These are phyloP conservation scores for Cryptococcus sp. DNA, from an alignment of 1,284 basidiomycete genomes.

Conservation along the genomic window DNA sequence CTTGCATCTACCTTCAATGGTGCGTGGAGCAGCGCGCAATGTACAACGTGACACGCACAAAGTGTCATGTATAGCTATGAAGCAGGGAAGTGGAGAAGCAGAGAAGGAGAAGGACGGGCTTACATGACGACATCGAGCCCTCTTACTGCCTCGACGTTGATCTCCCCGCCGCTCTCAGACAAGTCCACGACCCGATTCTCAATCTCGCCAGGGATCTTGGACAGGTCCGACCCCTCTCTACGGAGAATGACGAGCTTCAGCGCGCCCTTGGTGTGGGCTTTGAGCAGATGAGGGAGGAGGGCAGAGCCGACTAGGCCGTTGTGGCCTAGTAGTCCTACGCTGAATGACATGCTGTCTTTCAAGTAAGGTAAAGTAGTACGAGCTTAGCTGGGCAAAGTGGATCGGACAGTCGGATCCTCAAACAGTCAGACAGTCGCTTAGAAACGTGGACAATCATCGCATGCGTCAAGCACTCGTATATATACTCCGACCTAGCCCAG, in stretches of 20 bases:
- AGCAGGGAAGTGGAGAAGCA: too few species aligned
- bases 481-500: too few species aligned
- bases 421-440: too few species aligned
- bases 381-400: too few species aligned
- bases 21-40: background rate
- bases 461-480: too few species aligned
- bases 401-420: too few species aligned
- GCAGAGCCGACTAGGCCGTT: slow-evolving; percentile 19
- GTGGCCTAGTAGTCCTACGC: slow-evolving; percentile 21
- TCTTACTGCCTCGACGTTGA: slow-evolving; percentile 11
- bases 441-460: too few species aligned
- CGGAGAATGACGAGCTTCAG: slow-evolving; percentile 28
- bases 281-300: slow-evolving; percentile 15
- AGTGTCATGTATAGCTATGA: background rate
- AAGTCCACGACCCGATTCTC: slow-evolving; percentile 25
- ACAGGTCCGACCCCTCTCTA: slow-evolving; percentile 16
- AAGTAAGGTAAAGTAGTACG: too few species aligned
- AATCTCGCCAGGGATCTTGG: slow-evolving; percentile 19
- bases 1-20: too few species aligned
- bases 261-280: slow-evolving; percentile 14
- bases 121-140: slow-evolving; percentile 28
- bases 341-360: background rate
- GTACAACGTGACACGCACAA: background rate
- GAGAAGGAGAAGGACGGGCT: slow-evolving; percentile 4
- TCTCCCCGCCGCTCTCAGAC: slow-evolving; percentile 2